Percentiles rank a stretch among this genome's conserved stretches.
These are phyloP conservation scores for Diaporthe sp. DNA, from an alignment of 2,329 filamentous ascomycete genomes.

Conservation along the genomic window DNA sequence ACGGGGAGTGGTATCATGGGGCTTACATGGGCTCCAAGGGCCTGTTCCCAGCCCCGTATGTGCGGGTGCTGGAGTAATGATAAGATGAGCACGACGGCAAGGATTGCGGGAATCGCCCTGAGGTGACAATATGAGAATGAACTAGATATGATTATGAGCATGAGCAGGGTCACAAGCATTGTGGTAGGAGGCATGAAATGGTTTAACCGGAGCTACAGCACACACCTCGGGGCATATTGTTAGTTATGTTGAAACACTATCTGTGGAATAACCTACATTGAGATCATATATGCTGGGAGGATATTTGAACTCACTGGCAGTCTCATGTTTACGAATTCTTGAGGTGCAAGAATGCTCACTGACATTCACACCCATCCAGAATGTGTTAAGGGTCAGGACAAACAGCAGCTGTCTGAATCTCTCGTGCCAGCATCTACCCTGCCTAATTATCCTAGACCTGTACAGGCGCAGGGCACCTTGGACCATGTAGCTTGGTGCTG, in stretches of 20 bases:
- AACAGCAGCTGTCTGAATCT: neutral
- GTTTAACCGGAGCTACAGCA: neutral
- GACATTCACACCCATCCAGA: no score
- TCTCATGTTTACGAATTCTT: neutral
- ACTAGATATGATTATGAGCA: conserved; percentile 29
- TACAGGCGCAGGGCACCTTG: neutral
- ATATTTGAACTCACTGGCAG: neutral
- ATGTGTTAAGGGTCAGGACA: neutral
- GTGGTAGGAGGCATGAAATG: neutral
- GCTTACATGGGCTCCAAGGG: conserved; percentile 84
- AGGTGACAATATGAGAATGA: neutral
- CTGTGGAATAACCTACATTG: neutral
- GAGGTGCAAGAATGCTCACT: neutral
- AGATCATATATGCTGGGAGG: neutral
- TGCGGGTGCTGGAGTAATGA: conserved; percentile 56
- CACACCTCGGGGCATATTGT: neutral
- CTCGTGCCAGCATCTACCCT: no score
- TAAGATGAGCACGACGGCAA: neutral
- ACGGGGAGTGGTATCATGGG: conserved; percentile 91
- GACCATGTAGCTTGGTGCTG: neutral
- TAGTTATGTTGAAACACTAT: neutral
- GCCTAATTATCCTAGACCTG: neutral
- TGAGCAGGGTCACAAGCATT: conserved; percentile 12
- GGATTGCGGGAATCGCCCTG: neutral
- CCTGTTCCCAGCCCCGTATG: conserved; percentile 84